Conservation (phyloP, 108 stramenopile species). For the Cyclotella atomus region DNA sequence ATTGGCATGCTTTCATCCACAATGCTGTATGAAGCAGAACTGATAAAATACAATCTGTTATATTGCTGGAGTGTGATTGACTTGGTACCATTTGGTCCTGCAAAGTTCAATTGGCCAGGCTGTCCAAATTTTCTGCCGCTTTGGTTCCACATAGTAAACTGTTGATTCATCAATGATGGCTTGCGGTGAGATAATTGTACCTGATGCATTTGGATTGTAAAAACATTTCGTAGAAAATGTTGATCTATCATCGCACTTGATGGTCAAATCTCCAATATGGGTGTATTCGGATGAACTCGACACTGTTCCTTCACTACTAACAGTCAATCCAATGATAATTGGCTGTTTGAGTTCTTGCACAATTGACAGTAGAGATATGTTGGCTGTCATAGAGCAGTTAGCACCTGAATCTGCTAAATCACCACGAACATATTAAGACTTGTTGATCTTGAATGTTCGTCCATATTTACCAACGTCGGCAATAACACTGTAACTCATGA, state of each 20-base stretch:
- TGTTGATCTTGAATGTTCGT: neutral
- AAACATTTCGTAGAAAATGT: neutral
- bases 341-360: neutral
- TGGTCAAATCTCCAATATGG: neutral
- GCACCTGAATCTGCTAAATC: neutral
- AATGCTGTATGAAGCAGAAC: neutral
- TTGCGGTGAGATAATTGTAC: no score
- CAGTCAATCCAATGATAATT: neutral
- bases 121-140: neutral
- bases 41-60: conserved; percentile 8
- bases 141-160: neutral
- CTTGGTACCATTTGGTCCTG: neutral
- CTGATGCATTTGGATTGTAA: conserved; percentile 1
- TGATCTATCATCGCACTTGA: neutral
- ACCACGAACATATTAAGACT: neutral
- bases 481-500: neutral
- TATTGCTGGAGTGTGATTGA: conserved; percentile 1
- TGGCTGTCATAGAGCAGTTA: neutral
- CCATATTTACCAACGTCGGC: no score
- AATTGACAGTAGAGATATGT: neutral
- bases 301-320: neutral
- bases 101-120: neutral
- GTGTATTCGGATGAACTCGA: neutral
- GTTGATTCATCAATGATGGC: neutral
- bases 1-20: neutral